Evolutionary conservation across 768 basidiomycete genomes (phyloP).

Genomic region (Suillus hirtellus): DNA sequence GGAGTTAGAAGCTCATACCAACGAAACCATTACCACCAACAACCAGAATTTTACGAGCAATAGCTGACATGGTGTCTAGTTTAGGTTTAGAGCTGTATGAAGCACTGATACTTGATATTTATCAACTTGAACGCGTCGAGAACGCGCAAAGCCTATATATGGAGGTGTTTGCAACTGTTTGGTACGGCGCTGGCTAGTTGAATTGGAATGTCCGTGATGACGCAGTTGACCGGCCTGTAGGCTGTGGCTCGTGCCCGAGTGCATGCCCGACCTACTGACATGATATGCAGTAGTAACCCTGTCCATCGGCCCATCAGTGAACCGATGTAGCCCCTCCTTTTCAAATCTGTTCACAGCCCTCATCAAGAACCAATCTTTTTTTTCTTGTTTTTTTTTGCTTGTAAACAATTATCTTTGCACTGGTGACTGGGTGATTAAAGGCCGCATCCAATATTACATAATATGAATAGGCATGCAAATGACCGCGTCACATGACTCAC

Average conservation of each 20-base stretch:
- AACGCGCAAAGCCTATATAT: not conserved
- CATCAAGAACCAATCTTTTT: no score
- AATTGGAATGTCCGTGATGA: no score
- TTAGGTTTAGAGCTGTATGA: not conserved
- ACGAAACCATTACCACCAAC: conserved; percentile 99
- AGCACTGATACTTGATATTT: not conserved
- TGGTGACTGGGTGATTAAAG: no score
- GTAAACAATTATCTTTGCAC: no score
- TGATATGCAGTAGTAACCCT: no score
- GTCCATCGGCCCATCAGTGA: no score
- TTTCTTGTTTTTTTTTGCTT: no score
- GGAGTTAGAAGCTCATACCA: conserved; percentile 47
- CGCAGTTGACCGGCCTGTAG: not conserved
- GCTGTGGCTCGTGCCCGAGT: not conserved
- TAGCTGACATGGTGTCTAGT: conserved; percentile 8
- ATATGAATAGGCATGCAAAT: no score
- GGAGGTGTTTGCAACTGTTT: not conserved
- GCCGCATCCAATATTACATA: no score
- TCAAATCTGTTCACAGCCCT: no score
- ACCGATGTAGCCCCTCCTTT: no score
- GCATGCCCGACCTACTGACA: not conserved
- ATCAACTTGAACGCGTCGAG: not conserved
- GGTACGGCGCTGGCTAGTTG: not conserved
- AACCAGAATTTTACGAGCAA: conserved; percentile 73
- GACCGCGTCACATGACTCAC: no score